Evolutionary conservation across 2,329 filamentous ascomycete genomes (phyloP).

Genomic region (Calycina marina): DNA sequence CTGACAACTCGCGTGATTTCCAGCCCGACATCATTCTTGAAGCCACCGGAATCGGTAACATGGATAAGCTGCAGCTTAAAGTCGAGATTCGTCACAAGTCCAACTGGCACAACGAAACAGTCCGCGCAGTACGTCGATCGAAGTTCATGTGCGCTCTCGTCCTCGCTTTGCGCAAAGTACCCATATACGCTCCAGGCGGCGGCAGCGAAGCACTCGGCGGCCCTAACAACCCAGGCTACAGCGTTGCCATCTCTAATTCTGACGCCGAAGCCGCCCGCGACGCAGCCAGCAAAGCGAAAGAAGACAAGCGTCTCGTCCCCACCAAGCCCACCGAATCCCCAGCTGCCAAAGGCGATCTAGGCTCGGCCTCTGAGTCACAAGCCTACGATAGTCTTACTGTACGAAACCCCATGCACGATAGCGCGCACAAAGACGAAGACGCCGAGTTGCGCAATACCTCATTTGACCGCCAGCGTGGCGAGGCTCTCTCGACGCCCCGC

Average conservation of each 20-base stretch:
- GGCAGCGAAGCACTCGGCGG: slow-evolving; percentile 46
- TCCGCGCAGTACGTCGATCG: slow-evolving; percentile 68
- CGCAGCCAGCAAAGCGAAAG: slow-evolving; percentile 42
- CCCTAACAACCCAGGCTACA: slow-evolving; percentile 66
- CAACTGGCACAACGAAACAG: slow-evolving; percentile 76
- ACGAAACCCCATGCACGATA: slow-evolving; percentile 12
- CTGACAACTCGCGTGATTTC: slow-evolving; percentile 86
- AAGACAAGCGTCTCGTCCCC: slow-evolving; percentile 52
- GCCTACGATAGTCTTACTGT: slow-evolving; percentile 28
- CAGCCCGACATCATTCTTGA: slow-evolving; percentile 69
- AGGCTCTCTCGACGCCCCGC: slow-evolving; percentile 14
- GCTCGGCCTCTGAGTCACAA: slow-evolving; percentile 22
- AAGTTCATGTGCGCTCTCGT: slow-evolving; percentile 96
- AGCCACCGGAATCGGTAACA: slow-evolving; percentile 63
- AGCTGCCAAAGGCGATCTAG: slow-evolving; percentile 3
- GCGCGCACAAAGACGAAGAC: slow-evolving; percentile 22
- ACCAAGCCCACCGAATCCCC: slow-evolving; percentile 5
- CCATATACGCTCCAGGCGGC: slow-evolving; percentile 70
- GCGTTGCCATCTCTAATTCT: slow-evolving; percentile 57
- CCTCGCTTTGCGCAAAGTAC: slow-evolving; percentile 70
- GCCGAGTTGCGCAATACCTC: slow-evolving; percentile 1
- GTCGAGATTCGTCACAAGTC: slow-evolving; percentile 85
- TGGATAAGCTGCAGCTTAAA: slow-evolving; percentile 76
- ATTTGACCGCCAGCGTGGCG: slow-evolving; percentile 7
- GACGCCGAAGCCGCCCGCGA: slow-evolving; percentile 51